Conservation (phyloP, 371 early-diverging fungal genomes). For the Actinomortierella ambigua region DNA sequence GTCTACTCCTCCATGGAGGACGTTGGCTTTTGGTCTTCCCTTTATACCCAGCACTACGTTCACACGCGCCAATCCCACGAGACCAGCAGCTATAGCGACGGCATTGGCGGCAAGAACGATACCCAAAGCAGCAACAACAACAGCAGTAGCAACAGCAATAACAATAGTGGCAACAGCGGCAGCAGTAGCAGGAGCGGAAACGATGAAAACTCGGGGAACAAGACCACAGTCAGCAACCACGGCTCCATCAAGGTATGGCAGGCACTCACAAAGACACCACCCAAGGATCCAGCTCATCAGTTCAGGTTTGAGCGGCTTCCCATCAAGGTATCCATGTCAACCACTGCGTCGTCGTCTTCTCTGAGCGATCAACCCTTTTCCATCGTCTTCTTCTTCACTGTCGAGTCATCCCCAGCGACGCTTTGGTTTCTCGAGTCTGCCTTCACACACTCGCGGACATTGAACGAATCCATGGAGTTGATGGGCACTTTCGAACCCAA, state of each 20-base stretch:
- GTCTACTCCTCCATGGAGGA: constrained; percentile 14
- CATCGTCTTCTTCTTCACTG: constrained; percentile 37
- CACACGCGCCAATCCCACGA: constrained; percentile 8
- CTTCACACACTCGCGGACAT: constrained; percentile 21
- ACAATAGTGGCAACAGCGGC: constrained; percentile 2
- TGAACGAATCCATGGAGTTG: constrained; percentile 29
- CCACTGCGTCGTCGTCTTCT: constrained; percentile 14
- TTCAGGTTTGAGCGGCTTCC: constrained; percentile 34
- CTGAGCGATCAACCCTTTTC: constrained; percentile 23
- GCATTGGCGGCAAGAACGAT: neutral
- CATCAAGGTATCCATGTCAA: constrained; percentile 19
- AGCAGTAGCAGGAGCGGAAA: neutral
- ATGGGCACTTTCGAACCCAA: constrained; percentile 39
- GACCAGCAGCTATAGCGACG: constrained; percentile 7
- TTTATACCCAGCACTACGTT: constrained; percentile 27
- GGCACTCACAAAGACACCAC: constrained; percentile 24
- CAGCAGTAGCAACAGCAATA: constrained; percentile 5
- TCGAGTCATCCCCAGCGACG: constrained; percentile 19
- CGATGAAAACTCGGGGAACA: neutral
- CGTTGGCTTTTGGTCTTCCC: constrained; percentile 33
- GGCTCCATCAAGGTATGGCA: constrained; percentile 30
- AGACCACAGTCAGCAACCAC: neutral
- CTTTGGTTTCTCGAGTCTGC: constrained; percentile 35
- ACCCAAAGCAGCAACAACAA: neutral
- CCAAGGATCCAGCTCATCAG: constrained; percentile 3